phyloP scores from a whole-genome alignment of 2,329 filamentous ascomycete species.

The Arthroderma sp. region DNA sequence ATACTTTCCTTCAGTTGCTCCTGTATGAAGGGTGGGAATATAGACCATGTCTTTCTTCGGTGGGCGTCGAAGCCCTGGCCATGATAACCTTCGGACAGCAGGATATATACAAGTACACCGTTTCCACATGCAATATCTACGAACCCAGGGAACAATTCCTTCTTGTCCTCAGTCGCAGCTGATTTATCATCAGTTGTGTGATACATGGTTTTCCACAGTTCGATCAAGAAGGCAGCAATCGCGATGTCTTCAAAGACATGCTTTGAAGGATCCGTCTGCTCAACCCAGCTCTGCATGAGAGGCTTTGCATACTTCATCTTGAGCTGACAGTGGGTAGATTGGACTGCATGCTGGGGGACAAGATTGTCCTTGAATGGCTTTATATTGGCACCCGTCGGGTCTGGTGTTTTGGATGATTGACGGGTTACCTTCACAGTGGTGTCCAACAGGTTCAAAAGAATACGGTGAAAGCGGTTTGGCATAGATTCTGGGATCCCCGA shows the following conservation, averaged over 20 bases:
- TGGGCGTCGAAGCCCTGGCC: conserved; percentile 91
- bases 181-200: conserved; percentile 9
- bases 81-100: conserved; percentile 63
- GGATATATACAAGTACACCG: conserved; percentile 72
- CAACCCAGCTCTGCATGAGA: conserved; percentile 66
- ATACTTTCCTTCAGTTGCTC: conserved; percentile 44
- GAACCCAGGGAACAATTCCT: conserved; percentile 61
- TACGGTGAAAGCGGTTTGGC: conserved; percentile 25
- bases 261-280: conserved; percentile 75
- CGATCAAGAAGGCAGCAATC: conserved; percentile 84
- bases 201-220: conserved; percentile 84
- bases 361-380: conserved; percentile 78
- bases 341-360: conserved; percentile 61
- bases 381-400: conserved; percentile 42
- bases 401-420: conserved; percentile 12
- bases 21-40: conserved; percentile 45
- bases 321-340: conserved; percentile 67
- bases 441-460: conserved; percentile 23
- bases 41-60: conserved; percentile 69
- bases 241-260: conserved; percentile 90
- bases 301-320: conserved; percentile 64
- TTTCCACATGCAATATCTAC: conserved; percentile 96
- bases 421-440: conserved; percentile 26
- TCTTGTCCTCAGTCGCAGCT: conserved; percentile 1
- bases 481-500: conserved; percentile 19